A percentile compares a stretch with the other conserved stretches of the same genome.
These are phyloP conservation scores for Rubus parviflorus DNA, from an alignment of 306 rosid genomes.

Conservation along the genomic window DNA sequence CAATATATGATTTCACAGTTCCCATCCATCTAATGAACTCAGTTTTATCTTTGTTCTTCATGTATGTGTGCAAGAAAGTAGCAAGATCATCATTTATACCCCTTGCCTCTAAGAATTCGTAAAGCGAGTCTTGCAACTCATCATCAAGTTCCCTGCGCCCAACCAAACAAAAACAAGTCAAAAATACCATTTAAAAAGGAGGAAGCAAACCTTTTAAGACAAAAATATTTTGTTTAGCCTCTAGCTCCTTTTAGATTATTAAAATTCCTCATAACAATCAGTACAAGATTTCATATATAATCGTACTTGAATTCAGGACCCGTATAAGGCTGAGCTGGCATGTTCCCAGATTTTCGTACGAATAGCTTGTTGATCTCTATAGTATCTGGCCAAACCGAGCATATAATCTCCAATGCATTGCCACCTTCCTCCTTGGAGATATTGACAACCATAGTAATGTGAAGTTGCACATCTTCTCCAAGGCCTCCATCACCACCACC, in stretches of 20 bases:
- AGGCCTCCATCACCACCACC: conserved; percentile 28
- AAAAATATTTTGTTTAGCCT: background rate
- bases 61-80: conserved; percentile 64
- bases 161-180: conserved; percentile 21
- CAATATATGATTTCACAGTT: conserved; percentile 68
- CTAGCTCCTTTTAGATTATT: background rate
- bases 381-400: conserved; percentile 86
- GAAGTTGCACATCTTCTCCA: conserved; percentile 57
- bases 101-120: conserved; percentile 78
- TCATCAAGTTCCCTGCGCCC: conserved; percentile 84
- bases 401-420: conserved; percentile 56
- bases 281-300: background rate
- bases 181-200: background rate
- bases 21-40: conserved; percentile 78
- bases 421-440: conserved; percentile 57
- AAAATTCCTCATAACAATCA: background rate
- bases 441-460: conserved; percentile 60
- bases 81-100: conserved; percentile 66
- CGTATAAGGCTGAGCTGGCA: conserved; percentile 51
- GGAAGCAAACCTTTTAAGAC: background rate
- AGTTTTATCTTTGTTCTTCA: conserved; percentile 72
- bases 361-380: conserved; percentile 57
- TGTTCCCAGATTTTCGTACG: conserved; percentile 30
- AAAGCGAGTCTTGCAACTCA: conserved; percentile 68
- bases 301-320: conserved; percentile 85